These are phyloP conservation scores for Peronosclerospora sorghi DNA, from an alignment of 352 stramenopile genomes.

Conservation along the genomic window DNA sequence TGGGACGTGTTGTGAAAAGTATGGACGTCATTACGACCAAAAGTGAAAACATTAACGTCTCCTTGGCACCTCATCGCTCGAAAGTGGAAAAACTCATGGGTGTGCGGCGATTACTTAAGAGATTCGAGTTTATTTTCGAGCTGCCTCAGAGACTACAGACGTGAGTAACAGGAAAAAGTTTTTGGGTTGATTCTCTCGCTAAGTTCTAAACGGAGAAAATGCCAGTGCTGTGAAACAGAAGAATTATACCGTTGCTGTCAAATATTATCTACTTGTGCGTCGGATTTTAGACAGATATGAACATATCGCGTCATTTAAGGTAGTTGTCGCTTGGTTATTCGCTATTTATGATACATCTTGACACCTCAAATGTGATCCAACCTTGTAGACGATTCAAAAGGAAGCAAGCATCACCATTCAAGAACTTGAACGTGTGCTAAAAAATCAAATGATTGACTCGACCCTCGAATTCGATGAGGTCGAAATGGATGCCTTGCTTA, in stretches of 20 bases:
- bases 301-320: slow-evolving; percentile 84
- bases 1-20: slow-evolving; percentile 73
- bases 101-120: slow-evolving; percentile 90
- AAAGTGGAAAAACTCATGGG: slow-evolving; percentile 96
- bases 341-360: background rate
- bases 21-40: slow-evolving; percentile 85
- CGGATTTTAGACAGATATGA: slow-evolving; percentile 82
- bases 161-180: slow-evolving; percentile 12
- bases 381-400: slow-evolving; percentile 59
- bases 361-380: background rate
- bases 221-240: slow-evolving; percentile 77
- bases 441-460: slow-evolving; percentile 37
- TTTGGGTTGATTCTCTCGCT: no score
- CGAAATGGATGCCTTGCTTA: no score
- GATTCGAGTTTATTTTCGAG: slow-evolving; percentile 96
- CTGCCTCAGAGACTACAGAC: slow-evolving; percentile 84
- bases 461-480: slow-evolving; percentile 44
- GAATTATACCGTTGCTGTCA: slow-evolving; percentile 78
- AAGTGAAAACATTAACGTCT: slow-evolving; percentile 82
- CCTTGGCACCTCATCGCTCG: slow-evolving; percentile 68
- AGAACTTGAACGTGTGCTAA: slow-evolving; percentile 54
- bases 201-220: background rate
- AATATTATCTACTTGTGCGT: slow-evolving; percentile 79
- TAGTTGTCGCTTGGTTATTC: slow-evolving; percentile 2
- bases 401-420: slow-evolving; percentile 81